Base-by-base conservation (phyloP, 2,329 filamentous ascomycete genomes). In the Paramyrothecium sp. region DNA sequence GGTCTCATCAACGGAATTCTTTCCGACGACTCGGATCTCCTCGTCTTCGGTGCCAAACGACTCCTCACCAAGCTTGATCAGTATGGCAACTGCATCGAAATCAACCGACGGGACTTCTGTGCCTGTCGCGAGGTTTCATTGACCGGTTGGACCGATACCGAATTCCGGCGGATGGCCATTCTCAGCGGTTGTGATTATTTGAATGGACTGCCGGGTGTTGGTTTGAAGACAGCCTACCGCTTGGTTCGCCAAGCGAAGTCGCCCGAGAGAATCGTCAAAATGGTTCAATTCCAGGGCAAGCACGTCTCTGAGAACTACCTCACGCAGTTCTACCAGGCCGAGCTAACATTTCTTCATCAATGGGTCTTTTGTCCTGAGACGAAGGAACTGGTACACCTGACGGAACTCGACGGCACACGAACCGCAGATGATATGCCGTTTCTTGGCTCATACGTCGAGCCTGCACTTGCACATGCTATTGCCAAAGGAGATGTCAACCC, bases 121-220 rank as follows among this genome's bases (percentile, higher is more conserved):
- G 87, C 91, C 30, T 96, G 92, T 63, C 88, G 90, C 53, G 95
- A 97, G 63, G 83, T 98, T 52, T 96, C 89, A 55, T 77, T 99
- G 46, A 89, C 92, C 3, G 94, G 93, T 8, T 99, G 94, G 94
- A 90, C 91, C 2, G 94, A 98, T 71, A 81, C 82, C 11, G 91
- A 97, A 64, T 99, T 99, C 67, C 86, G 95, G 58, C 88, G 87
- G 54, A 99, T 99, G 95, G 92, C 93, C 46, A 99, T 99, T 63
- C 77, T 99, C 58, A 97, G 92, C 69, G 95, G 95, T 8, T 99
- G 95, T 70, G 95, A 99, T 71, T 99, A 99, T 71, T 82, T 98
- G n/a, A 80, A 88, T 2, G 90, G 89, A 58, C 90, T 99, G 60
- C 88, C 86, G 56, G 89, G 89, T 53, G 86, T 99, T 73, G 95